phyloP scores from a whole-genome alignment of 2,329 filamentous ascomycete species.

The Aspergillus tanneri region DNA sequence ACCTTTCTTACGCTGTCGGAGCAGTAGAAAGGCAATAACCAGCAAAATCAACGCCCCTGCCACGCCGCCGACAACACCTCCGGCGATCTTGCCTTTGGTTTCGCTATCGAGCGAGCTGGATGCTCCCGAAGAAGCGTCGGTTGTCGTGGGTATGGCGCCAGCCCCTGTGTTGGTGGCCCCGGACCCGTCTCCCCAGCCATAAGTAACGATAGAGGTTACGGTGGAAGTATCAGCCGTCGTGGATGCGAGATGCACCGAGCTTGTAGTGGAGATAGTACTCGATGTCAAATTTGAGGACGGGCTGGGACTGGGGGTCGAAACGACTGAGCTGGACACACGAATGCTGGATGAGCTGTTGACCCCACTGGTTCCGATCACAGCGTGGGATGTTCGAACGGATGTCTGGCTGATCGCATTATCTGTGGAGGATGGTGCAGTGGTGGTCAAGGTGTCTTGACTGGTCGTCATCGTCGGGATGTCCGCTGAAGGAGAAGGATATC shows the following conservation, averaged over 20 bases:
- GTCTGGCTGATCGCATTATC: not conserved
- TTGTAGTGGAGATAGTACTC: not conserved
- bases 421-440: not conserved
- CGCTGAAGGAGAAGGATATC: slow-evolving; percentile 10
- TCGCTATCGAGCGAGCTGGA: slow-evolving; percentile 24
- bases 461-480: slow-evolving; percentile 13
- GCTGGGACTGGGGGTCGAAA: slow-evolving; percentile 1
- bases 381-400: not conserved
- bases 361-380: slow-evolving; percentile 2
- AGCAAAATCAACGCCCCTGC: slow-evolving; percentile 56
- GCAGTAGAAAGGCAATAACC: slow-evolving; percentile 35
- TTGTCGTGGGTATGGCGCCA: slow-evolving; percentile 4
- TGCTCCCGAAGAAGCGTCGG: slow-evolving; percentile 9
- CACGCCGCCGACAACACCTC: slow-evolving; percentile 62
- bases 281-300: slow-evolving; percentile 4
- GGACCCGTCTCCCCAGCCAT: slow-evolving; percentile 11
- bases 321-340: not conserved
- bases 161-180: slow-evolving; percentile 4
- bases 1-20: slow-evolving; percentile 43
- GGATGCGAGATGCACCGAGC: slow-evolving; percentile 1
- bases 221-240: slow-evolving; percentile 9
- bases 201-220: slow-evolving; percentile 4
- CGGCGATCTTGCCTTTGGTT: slow-evolving; percentile 56
- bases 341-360: not conserved
- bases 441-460: not conserved